phyloP scores from a whole-genome alignment of 1,139 yeast genomes.

The Scheffersomyces parashehatae region DNA sequence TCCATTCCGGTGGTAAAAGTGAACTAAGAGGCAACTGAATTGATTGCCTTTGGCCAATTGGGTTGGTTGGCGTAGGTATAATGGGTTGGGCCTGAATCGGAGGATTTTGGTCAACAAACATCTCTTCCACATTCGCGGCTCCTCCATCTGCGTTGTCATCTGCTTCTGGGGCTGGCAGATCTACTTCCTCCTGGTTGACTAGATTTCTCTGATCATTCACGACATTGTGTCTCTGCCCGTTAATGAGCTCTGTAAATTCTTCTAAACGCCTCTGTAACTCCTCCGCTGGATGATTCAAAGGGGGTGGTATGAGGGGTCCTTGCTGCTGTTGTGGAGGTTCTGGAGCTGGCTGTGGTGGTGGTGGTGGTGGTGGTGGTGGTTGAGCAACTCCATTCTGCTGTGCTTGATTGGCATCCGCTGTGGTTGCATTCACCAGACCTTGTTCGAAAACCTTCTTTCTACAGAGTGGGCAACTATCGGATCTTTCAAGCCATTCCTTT shows the following conservation, averaged over 20 bases:
- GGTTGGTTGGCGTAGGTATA: not conserved
- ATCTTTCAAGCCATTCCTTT: constrained; percentile 89
- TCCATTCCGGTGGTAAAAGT: constrained; percentile 9
- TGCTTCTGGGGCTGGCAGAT: constrained; percentile 6
- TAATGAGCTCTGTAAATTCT: constrained; percentile 7
- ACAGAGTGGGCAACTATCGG: constrained; percentile 91
- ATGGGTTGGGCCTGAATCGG: not conserved
- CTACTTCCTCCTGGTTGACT: constrained; percentile 5
- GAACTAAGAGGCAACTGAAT: constrained; percentile 1
- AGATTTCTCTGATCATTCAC: constrained; percentile 4
- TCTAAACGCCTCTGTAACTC: constrained; percentile 8
- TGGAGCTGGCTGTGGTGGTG: constrained; percentile 3
- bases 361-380: not conserved
- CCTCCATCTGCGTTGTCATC: constrained; percentile 4
- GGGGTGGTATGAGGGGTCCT: constrained; percentile 5
- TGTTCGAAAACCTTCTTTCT: constrained; percentile 61
- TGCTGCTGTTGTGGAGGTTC: constrained; percentile 6
- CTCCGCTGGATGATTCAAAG: constrained; percentile 6
- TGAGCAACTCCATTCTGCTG: no score
- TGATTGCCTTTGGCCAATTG: not conserved
- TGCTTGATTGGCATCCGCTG: constrained; percentile 1
- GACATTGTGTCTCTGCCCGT: not conserved
- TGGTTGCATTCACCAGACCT: constrained; percentile 1
- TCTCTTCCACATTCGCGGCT: no score
- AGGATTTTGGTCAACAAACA: no score